Evolutionary conservation across 2,329 filamentous ascomycete genomes (phyloP), one percentile per base, ranked within the genome.

Genomic region (Coniochaeta ligniaria): DNA sequence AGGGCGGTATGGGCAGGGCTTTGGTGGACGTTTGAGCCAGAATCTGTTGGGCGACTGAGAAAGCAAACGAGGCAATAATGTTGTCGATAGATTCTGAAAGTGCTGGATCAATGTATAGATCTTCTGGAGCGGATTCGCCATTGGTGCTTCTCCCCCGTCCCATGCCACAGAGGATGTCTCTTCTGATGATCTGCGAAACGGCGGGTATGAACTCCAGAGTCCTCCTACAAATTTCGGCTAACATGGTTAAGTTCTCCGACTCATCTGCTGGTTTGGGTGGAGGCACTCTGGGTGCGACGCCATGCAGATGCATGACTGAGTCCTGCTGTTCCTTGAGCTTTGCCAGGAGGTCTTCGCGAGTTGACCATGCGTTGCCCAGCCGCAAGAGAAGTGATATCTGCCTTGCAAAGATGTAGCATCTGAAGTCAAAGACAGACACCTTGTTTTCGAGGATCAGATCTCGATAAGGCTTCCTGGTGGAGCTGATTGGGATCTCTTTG

Each of bases 361-460:
- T 84, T 1, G 83, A 86, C 73, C 76, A 83, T 0, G 84, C 84
- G 69, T 94, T 95, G n/a, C 90, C 92, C 1, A 96, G 82, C 5
- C 93, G 85, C 14, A 96, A 80, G 1, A 98, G 80, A 0, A 99
- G 76, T 2, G 89, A 84, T 63, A 96, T 85, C 68, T 99, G 94
- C 26, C 95, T 85, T 3, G 92, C 87, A 72, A 98, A 99, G 14
- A 99, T 87, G 72, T 99, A 99, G 66, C 90, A 91, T 57, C 91
- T 83, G 72, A 99, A 98, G 73, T 99, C 95, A 70, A 98, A 97
- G 2, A 96, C 81, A 0, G 95, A 99, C 38, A 99, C 96, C 65
- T 96, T 91, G 76, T 96, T 99, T 16, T 91, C 89, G 43, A 99
- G 79, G 57, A 99, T 99, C 68, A 96, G 85, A 61, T 96, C 92